Evolutionary conservation across 2,329 filamentous ascomycete genomes (phyloP).

Genomic region (Arthrobotrys conoides): DNA sequence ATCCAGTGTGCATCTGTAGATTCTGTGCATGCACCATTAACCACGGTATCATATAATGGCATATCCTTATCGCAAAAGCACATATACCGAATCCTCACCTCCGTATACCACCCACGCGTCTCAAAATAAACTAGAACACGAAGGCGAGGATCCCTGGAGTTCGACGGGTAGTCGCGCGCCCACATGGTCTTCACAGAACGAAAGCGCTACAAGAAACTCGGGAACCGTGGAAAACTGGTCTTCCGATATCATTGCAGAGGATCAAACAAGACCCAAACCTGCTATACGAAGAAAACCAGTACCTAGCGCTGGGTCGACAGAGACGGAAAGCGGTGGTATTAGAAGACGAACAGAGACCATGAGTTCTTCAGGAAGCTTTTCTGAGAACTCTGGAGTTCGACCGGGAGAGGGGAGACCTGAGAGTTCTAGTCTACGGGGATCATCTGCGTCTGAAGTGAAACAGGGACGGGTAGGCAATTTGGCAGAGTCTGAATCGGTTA

Average conservation of each 20-base stretch:
- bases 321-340: conserved; percentile 10
- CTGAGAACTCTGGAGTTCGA: conserved; percentile 11
- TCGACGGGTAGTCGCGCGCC: not conserved
- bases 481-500: not conserved
- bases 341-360: conserved; percentile 7
- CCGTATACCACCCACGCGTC: not conserved
- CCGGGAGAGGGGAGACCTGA: not conserved
- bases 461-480: not conserved
- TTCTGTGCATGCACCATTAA: no score
- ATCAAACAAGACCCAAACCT: not conserved
- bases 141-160: not conserved
- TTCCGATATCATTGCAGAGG: not conserved
- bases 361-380: conserved; percentile 5
- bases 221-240: conserved; percentile 36
- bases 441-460: not conserved
- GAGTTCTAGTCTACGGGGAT: not conserved
- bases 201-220: not conserved
- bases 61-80: not conserved
- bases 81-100: not conserved
- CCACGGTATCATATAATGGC: not conserved
- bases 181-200: conserved; percentile 30
- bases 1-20: no score
- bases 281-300: conserved; percentile 33
- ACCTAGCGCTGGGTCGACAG: not conserved
- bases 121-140: not conserved